Evolutionary conservation across 352 stramenopile genomes (phyloP).

Genomic region (Phytophthora litchii): DNA sequence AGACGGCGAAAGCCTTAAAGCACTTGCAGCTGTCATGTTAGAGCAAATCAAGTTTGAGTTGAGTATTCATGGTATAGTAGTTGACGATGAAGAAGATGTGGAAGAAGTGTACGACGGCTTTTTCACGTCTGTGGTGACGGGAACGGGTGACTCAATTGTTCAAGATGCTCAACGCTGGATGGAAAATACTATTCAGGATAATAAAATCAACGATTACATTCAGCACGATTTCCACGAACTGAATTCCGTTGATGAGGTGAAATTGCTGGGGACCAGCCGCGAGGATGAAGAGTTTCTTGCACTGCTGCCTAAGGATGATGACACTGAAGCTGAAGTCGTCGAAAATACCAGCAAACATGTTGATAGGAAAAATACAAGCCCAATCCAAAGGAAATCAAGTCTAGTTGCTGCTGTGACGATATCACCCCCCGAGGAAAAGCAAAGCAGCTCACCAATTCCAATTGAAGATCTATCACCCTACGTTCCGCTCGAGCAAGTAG

Average conservation of each 20-base stretch:
- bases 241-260: constrained; percentile 58
- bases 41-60: constrained; percentile 75
- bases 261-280: constrained; percentile 40
- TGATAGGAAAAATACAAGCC: constrained; percentile 29
- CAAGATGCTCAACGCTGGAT: constrained; percentile 74
- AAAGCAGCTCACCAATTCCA: constrained; percentile 9
- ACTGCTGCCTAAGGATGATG: constrained; percentile 49
- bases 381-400: constrained; percentile 48
- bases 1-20: constrained; percentile 70
- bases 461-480: constrained; percentile 15
- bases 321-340: constrained; percentile 25
- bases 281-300: constrained; percentile 71
- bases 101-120: constrained; percentile 75
- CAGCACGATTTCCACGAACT: constrained; percentile 74
- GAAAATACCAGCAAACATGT: background rate
- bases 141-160: constrained; percentile 63
- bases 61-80: constrained; percentile 54
- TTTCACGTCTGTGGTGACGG: constrained; percentile 54
- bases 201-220: constrained; percentile 52
- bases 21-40: constrained; percentile 59
- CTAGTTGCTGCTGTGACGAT: constrained; percentile 9
- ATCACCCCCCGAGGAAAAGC: background rate
- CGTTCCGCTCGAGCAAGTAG: background rate
- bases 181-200: constrained; percentile 43
- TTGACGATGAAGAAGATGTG: constrained; percentile 65